Conservation (phyloP, 345 rosid species). For the Microthlaspi erraticum region DNA sequence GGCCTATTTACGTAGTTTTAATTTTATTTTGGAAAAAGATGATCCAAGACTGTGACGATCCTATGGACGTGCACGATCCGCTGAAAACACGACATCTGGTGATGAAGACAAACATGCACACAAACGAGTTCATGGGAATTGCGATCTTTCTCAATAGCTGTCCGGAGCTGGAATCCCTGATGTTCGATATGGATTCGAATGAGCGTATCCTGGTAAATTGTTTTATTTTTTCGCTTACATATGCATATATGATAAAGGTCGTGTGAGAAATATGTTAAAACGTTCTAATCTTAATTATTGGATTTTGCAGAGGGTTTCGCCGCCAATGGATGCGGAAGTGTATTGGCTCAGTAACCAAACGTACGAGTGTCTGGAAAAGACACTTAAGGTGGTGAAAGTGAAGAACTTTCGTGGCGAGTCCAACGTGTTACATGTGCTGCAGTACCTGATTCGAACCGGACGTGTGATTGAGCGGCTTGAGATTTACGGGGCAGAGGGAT, state of each 20-base stretch:
- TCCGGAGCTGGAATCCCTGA: conserved; percentile 45
- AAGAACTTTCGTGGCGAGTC: conserved; percentile 36
- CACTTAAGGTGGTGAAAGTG: conserved; percentile 48
- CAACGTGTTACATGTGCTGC: conserved; percentile 34
- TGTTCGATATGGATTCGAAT: conserved; percentile 40
- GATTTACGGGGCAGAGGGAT: conserved; percentile 24
- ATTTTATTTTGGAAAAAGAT: conserved; percentile 27
- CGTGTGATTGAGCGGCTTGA: conserved; percentile 38
- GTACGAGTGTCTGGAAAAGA: conserved; percentile 36
- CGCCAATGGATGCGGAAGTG: neutral
- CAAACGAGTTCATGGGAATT: conserved; percentile 50
- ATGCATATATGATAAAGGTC: neutral
- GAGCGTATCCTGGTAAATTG: conserved; percentile 43
- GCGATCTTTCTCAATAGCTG: conserved; percentile 51
- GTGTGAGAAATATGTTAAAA: neutral
- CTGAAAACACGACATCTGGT: conserved; percentile 49
- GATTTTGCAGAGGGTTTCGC: neutral
- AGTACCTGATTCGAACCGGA: conserved; percentile 38
- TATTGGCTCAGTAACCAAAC: conserved; percentile 24
- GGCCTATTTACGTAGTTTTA: neutral
- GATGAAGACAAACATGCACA: conserved; percentile 46
- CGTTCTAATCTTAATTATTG: neutral
- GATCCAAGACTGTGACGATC: conserved; percentile 44
- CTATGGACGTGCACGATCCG: conserved; percentile 20
- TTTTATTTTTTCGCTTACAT: neutral